Evolutionary conservation across 345 rosid genomes (phyloP), one percentile per base, ranked within the genome.

Genomic region (Physaria fendleri): DNA sequence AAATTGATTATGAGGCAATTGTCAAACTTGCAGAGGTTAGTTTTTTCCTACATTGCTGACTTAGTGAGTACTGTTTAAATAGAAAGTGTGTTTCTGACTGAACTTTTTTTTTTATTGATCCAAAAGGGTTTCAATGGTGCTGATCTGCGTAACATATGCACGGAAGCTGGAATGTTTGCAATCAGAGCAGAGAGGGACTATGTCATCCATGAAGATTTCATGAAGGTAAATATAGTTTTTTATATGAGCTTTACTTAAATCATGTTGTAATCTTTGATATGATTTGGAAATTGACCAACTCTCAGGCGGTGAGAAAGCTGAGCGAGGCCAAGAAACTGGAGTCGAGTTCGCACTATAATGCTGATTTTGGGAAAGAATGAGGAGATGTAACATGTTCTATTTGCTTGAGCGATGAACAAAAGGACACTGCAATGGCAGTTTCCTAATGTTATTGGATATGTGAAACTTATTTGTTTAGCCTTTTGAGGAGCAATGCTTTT

Each of bases 111-210:
- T n/a, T n/a, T n/a, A n/a, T n/a, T n/a, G n/a, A n/a, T n/a, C n/a
- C n/a, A n/a, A n/a, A n/a, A 68, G 98, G 96, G 95, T 10, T 92
- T 92, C 64, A 92, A 92, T 67, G 98, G 98, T 8, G 98, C 95
- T 16, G 98, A 85, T 76, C 87, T 92, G 40, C 84, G 96, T 11
- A 92, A 88, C 70, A 81, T 91, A 53, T 92, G 98, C 79, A 92
- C 96, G 0, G 96, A 92, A 71, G 96, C 98, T 71, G 98, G 95
- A 62, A 88, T 91, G 98, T 81, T 78, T 18, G 96, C 96, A 49
- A 92, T 88, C 34, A 89, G 95, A 48, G 96, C 98, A 2, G 96
- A 92, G 59, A 88, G 90, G 28, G 96, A 88, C 71, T 88, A 91
- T 44, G 96, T 88, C 18, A 88, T 92, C 67, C 96, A 92, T 27